phyloP scores from a whole-genome alignment of 108 stramenopile genomes.

The Nannochloropsis gaditana region DNA sequence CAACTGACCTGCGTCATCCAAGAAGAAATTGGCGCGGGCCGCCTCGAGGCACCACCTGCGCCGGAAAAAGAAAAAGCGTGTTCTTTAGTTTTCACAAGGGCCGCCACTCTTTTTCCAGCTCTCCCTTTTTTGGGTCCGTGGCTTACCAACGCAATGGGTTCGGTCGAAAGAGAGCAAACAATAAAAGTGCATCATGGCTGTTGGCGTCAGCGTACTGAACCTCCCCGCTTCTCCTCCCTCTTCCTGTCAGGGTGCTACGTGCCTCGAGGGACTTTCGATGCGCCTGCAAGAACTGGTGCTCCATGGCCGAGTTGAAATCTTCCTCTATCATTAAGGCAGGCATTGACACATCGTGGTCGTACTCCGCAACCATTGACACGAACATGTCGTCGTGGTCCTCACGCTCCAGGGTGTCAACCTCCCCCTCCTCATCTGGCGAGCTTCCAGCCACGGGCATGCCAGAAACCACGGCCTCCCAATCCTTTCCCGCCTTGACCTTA shows the following conservation, averaged over 20 bases:
- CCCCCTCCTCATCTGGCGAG: not conserved
- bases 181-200: not conserved
- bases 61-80: not conserved
- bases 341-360: not conserved
- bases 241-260: not conserved
- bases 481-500: too few species aligned
- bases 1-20: not conserved
- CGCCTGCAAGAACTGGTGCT: not conserved
- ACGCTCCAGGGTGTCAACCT: not conserved
- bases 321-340: constrained; percentile 8
- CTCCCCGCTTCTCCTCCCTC: not conserved
- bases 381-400: not conserved
- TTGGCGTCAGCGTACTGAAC: not conserved
- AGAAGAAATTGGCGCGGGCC: not conserved
- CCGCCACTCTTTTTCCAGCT: too few species aligned
- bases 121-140: not conserved
- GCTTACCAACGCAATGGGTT: not conserved
- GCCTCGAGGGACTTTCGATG: not conserved
- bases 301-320: not conserved
- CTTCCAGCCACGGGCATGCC: not conserved
- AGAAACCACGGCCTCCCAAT: too few species aligned
- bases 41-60: not conserved
- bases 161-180: constrained; percentile 6
- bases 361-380: not conserved
- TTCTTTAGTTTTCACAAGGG: not conserved